Evolutionary conservation across 768 basidiomycete genomes (phyloP), one percentile per base, ranked within the genome.

Genomic region (Tylopilus sp.): DNA sequence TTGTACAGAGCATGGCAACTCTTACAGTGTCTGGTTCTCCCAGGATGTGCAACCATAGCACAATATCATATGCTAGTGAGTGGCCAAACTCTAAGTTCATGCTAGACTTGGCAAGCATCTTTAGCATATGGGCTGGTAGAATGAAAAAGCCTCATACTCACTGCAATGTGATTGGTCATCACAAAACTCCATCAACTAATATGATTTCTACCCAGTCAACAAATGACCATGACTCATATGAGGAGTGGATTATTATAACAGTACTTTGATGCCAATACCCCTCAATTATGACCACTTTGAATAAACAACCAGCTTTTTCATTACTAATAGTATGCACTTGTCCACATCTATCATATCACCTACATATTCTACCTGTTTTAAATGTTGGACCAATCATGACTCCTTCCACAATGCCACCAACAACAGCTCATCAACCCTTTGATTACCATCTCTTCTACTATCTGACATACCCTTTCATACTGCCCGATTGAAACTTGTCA

Each of bases 71-170:
- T 7, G 54, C 54, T 14, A 56, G 61, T n/a, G 74, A 74, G 29
- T 68, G 83, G 17, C 88, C 87, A 3, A 87, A 90, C 58, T 89
- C 87, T 7, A 89, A 89, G 62, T 73, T 89, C 11, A 86, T 84
- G 3, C 86, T 85, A 3, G 74, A 71, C 33, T 63, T 66, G 31
- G 59, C 60, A 24, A 70, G 68, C 9, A 28, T 62, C 43, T 55
- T 38, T 24, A 71, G 69, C 8, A 52, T 55, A 25, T 60, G 68
- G 37, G 58, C 62, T n/a, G 60, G 63, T 48, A 26, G 48, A 4
- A 59, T 58, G 6, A 70, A 68, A 30, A 71, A 64, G 38, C 57
- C 47, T 12, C 60, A 56, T 26, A 52, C 47, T n/a, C 61, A 50
- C 9, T 47, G 48, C 22, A 63, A 50, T 48, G 50, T 24, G 7